phyloP scores from a whole-genome alignment of 768 basidiomycete species.

The Naganishia antarctica region DNA sequence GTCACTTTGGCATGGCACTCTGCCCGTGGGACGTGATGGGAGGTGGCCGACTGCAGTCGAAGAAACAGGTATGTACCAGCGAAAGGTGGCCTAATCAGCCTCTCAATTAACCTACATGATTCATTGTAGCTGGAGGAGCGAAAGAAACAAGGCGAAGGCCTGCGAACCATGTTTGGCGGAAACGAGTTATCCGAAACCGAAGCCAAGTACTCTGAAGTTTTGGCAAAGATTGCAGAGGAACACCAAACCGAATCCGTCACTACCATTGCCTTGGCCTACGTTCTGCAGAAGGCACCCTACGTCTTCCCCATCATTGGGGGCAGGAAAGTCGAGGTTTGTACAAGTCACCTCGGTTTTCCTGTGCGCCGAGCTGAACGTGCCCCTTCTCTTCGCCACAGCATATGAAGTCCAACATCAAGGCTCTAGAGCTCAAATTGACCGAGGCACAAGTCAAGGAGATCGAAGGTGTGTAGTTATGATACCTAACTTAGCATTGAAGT shows the following conservation, averaged over 20 bases:
- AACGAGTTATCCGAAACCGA: not conserved
- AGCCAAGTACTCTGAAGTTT: slow-evolving; percentile 16
- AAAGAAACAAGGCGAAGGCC: not conserved
- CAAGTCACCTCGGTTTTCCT: not conserved
- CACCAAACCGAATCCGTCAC: not conserved
- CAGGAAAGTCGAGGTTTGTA: slow-evolving; percentile 20
- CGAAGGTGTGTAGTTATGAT: slow-evolving; percentile 24
- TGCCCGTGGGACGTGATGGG: slow-evolving; percentile 31
- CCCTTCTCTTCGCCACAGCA: slow-evolving; percentile 20
- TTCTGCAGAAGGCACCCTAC: slow-evolving; percentile 20
- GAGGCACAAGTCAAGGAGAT: slow-evolving; percentile 38
- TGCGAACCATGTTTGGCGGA: slow-evolving; percentile 2
- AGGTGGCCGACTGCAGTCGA: slow-evolving; percentile 27
- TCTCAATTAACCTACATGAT: too few relatives aligned
- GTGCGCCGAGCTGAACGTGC: too few relatives aligned
- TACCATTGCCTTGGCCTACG: slow-evolving; percentile 22
- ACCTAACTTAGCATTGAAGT: not conserved
- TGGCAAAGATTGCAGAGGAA: slow-evolving; percentile 10
- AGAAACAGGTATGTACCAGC: slow-evolving; percentile 22
- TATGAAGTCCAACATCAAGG: slow-evolving; percentile 34
- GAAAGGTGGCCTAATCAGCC: not conserved
- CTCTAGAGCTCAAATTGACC: slow-evolving; percentile 33
- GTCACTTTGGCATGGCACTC: slow-evolving; percentile 42
- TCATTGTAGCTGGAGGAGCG: slow-evolving; percentile 6
- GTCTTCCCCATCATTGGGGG: slow-evolving; percentile 25